Conservation (phyloP, 2,329 filamentous ascomycete genomes). For the Pseudopyrenochaeta lycopersici region DNA sequence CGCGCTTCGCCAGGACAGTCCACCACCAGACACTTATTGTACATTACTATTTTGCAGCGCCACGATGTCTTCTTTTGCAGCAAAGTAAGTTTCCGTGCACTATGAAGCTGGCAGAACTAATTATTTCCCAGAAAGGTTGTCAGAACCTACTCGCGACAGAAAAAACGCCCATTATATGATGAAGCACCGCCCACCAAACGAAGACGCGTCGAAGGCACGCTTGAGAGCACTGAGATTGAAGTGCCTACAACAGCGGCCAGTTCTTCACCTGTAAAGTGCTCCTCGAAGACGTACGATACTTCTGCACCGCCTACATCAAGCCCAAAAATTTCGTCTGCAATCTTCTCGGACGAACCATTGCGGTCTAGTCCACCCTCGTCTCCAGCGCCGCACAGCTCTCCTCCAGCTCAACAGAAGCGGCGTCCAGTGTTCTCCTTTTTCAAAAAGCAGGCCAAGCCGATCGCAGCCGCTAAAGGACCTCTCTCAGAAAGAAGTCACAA, state of each 20-base stretch:
- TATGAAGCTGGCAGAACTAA: slow-evolving; percentile 22
- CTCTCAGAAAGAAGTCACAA: slow-evolving; percentile 44
- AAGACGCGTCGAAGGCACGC: slow-evolving; percentile 41
- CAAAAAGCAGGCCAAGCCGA: slow-evolving; percentile 32
- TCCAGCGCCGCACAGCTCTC: slow-evolving; percentile 28
- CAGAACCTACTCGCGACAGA: slow-evolving; percentile 49
- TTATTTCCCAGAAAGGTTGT: slow-evolving; percentile 32
- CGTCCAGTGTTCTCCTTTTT: slow-evolving; percentile 62
- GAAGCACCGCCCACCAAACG: slow-evolving; percentile 48
- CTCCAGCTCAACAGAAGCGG: slow-evolving; percentile 40
- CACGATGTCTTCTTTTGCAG: slow-evolving; percentile 31
- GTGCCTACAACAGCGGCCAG: slow-evolving; percentile 20
- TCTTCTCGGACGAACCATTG: slow-evolving; percentile 53
- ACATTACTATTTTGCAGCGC: slow-evolving; percentile 15
- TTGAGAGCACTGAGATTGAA: slow-evolving; percentile 8
- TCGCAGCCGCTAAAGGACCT: slow-evolving; percentile 19
- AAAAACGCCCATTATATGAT: slow-evolving; percentile 37
- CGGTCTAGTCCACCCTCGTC: slow-evolving; percentile 45
- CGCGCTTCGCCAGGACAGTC: slow-evolving; percentile 26
- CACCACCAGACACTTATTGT: slow-evolving; percentile 9
- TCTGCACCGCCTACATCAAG: slow-evolving; percentile 37
- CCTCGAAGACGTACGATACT: slow-evolving; percentile 14
- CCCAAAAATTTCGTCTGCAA: slow-evolving; percentile 40
- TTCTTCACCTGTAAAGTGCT: background rate
- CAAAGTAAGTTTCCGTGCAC: slow-evolving; percentile 28